These are phyloP conservation scores for Daedaleopsis sinensis DNA, from an alignment of 768 basidiomycete genomes.

Conservation along the genomic window DNA sequence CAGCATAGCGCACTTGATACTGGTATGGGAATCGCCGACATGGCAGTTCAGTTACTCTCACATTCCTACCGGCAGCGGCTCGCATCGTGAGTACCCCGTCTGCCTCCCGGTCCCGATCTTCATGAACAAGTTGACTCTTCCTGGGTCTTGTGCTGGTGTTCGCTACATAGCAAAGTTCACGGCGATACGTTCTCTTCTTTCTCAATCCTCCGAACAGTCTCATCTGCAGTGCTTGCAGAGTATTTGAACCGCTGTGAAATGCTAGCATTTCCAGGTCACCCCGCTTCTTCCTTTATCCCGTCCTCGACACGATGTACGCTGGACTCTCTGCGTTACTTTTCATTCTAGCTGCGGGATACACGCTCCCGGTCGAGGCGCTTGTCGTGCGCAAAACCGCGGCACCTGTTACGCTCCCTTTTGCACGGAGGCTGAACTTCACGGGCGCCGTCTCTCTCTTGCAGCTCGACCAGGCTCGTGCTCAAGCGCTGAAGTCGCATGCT, in stretches of 20 bases:
- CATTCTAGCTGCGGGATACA: neutral
- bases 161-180: neutral
- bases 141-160: neutral
- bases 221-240: neutral
- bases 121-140: neutral
- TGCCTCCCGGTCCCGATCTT: neutral
- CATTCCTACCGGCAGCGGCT: no score
- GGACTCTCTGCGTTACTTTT: constrained; percentile 1
- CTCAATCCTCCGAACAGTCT: neutral
- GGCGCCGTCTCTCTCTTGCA: constrained; percentile 18
- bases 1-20: no score
- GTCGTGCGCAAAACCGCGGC: constrained; percentile 16
- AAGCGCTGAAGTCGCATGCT: constrained; percentile 13
- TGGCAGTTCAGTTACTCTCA: no score
- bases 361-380: constrained; percentile 1
- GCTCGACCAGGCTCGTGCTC: constrained; percentile 26
- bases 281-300: neutral
- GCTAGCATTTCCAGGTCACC: neutral
- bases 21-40: no score
- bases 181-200: neutral
- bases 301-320: constrained; percentile 6
- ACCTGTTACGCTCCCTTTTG: constrained; percentile 25
- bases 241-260: neutral
- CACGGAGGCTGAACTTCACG: constrained; percentile 26
- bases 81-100: no score